A percentile compares a stretch with the other conserved stretches of the same genome.
Evolutionary conservation across 169 alveolate genomes (phyloP).

Genomic region (Eimeria brunetti): DNA sequence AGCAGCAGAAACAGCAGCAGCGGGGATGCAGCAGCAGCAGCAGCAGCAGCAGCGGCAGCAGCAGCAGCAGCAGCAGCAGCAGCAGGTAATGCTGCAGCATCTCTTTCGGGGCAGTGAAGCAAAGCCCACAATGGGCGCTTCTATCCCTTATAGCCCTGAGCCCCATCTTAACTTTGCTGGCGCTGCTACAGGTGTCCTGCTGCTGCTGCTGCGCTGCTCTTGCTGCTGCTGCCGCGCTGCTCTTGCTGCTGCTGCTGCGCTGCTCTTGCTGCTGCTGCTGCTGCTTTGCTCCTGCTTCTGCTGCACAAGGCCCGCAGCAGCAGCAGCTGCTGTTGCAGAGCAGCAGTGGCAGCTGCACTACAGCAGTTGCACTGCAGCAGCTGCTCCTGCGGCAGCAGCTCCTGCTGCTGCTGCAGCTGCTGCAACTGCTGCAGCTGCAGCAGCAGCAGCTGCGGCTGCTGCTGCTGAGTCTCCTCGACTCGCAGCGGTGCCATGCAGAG

Average conservation of each 20-base stretch:
- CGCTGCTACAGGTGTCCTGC: background rate
- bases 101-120: background rate
- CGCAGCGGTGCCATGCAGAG: too few relatives aligned
- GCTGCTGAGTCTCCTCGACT: too few relatives aligned
- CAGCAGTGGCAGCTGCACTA: too few relatives aligned
- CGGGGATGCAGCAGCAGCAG: background rate
- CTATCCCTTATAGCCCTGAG: background rate
- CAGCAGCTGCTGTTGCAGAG: too few relatives aligned
- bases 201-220: too few relatives aligned
- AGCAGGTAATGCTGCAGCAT: too few relatives aligned
- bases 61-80: too few relatives aligned
- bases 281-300: background rate
- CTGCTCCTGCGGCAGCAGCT: too few relatives aligned
- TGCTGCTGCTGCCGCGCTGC: slow-evolving; percentile 12
- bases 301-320: too few relatives aligned
- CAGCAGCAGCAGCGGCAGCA: background rate
- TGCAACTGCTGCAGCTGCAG: background rate
- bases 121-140: too few relatives aligned
- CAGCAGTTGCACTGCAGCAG: background rate
- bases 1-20: too few relatives aligned
- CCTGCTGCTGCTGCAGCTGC: background rate
- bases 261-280: background rate
- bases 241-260: slow-evolving; percentile 3
- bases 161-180: background rate
- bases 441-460: too few relatives aligned